phyloP scores from a whole-genome alignment of 2,329 filamentous ascomycete genomes.

The Penicillium occitanis region DNA sequence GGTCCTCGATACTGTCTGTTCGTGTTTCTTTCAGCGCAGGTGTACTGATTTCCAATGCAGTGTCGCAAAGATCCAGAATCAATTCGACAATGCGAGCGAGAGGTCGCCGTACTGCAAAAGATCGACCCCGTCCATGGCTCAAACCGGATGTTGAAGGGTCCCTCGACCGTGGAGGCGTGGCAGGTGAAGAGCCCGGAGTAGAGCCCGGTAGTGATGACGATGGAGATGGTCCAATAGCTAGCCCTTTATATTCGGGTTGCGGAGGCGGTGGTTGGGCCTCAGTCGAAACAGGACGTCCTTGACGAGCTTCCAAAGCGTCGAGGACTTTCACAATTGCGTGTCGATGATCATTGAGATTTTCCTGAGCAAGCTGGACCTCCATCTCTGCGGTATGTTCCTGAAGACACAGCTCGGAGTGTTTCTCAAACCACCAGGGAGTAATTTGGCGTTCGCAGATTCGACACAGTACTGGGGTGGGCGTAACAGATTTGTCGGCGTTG shows the following conservation, averaged over 20 bases:
- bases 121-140: constrained; percentile 77
- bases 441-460: constrained; percentile 98
- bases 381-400: constrained; percentile 96
- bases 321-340: constrained; percentile 93
- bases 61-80: constrained; percentile 92
- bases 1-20: constrained; percentile 64
- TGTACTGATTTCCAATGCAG: constrained; percentile 88
- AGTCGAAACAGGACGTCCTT: constrained; percentile 41
- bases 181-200: constrained; percentile 67
- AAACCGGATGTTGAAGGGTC: constrained; percentile 66
- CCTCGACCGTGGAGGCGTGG: constrained; percentile 64
- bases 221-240: constrained; percentile 75
- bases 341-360: constrained; percentile 86
- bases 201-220: constrained; percentile 68
- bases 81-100: constrained; percentile 92
- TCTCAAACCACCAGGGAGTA: constrained; percentile 99
- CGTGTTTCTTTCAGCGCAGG: constrained; percentile 86
- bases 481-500: constrained; percentile 70
- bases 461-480: constrained; percentile 82
- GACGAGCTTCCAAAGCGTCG: constrained; percentile 76
- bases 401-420: constrained; percentile 92
- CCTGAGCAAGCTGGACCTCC: constrained; percentile 95
- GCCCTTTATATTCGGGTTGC: constrained; percentile 80
- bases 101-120: constrained; percentile 87
- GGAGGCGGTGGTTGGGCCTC: constrained; percentile 50